Percentiles rank a stretch among this genome's conserved stretches.
phyloP scores from a whole-genome alignment of 2,329 filamentous ascomycete genomes.

The Ophiosphaerella korrae region DNA sequence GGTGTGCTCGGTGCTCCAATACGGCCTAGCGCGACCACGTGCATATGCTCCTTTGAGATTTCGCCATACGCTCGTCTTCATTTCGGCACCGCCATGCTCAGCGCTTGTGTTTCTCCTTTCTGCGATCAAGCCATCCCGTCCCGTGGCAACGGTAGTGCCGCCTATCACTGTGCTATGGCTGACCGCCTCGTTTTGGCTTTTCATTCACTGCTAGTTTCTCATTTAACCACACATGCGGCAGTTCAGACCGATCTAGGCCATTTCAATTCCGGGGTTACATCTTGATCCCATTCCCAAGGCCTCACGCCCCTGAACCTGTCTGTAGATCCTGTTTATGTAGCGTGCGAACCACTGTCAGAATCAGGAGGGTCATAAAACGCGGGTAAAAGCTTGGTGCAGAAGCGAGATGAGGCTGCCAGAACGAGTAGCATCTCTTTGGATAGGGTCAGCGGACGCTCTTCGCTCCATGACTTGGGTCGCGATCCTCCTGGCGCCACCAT shows the following conservation, averaged over 20 bases:
- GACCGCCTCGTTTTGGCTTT: constrained; percentile 7
- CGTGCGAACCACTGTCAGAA: constrained; percentile 2
- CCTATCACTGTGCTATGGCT: not conserved
- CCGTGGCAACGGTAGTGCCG: constrained; percentile 1
- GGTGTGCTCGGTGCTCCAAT: constrained; percentile 6
- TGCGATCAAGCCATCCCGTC: constrained; percentile 1
- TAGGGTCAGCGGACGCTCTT: not conserved
- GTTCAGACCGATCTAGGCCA: constrained; percentile 5
- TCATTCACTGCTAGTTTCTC: not conserved
- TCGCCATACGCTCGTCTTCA: constrained; percentile 20
- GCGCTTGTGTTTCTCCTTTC: constrained; percentile 1
- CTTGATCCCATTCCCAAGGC: constrained; percentile 6
- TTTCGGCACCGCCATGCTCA: constrained; percentile 24
- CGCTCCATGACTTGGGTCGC: not conserved
- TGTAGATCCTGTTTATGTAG: constrained; percentile 15
- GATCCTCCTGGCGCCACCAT: not conserved
- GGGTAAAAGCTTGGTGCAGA: constrained; percentile 3
- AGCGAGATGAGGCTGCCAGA: constrained; percentile 12
- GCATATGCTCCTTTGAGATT: constrained; percentile 10
- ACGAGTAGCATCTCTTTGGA: no score
- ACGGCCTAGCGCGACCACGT: constrained; percentile 12
- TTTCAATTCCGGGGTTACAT: constrained; percentile 6
- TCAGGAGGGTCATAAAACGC: not conserved
- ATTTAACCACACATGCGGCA: constrained; percentile 15
- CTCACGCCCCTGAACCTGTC: constrained; percentile 6